Evolutionary conservation across 805 yeast species (phyloP).

Genomic region (Saturnispora quitensis): DNA sequence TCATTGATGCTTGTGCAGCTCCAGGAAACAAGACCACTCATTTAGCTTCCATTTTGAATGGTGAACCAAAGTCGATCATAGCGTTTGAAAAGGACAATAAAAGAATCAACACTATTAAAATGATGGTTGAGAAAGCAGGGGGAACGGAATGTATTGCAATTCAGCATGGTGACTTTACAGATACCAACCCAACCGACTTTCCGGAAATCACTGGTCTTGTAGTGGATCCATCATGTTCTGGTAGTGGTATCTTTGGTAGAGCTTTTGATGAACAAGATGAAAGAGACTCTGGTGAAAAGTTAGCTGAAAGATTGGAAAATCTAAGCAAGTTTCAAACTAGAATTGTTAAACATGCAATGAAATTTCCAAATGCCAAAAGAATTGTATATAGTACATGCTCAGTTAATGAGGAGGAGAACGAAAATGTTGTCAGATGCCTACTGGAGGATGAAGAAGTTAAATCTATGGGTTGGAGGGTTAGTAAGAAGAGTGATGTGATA

Average conservation of each 20-base stretch:
- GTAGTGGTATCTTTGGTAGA: slow-evolving; percentile 95
- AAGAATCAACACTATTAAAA: slow-evolving; percentile 59
- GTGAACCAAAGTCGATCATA: slow-evolving; percentile 38
- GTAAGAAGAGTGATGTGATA: slow-evolving; percentile 50
- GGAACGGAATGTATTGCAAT: slow-evolving; percentile 37
- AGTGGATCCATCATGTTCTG: slow-evolving; percentile 97
- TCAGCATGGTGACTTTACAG: slow-evolving; percentile 52
- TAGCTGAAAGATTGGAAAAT: slow-evolving; percentile 53
- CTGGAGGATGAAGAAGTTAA: slow-evolving; percentile 58
- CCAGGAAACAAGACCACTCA: slow-evolving; percentile 98
- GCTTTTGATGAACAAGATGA: slow-evolving; percentile 47
- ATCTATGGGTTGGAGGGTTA: slow-evolving; percentile 66
- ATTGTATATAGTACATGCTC: slow-evolving; percentile 96
- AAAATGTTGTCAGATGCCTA: slow-evolving; percentile 76
- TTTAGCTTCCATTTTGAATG: slow-evolving; percentile 54
- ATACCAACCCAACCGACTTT: slow-evolving; percentile 47
- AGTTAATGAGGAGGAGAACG: slow-evolving; percentile 88
- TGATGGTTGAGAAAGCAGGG: slow-evolving; percentile 77
- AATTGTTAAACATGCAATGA: slow-evolving; percentile 81
- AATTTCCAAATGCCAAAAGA: slow-evolving; percentile 65
- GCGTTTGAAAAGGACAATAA: slow-evolving; percentile 85
- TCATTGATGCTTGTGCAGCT: slow-evolving; percentile 94
- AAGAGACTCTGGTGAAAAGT: slow-evolving; percentile 30
- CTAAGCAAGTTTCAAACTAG: slow-evolving; percentile 80
- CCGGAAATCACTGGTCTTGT: slow-evolving; percentile 66